A percentile compares a stretch with the other conserved stretches of the same genome.
Conservation (phyloP, 176 grass and related monocot species). For the Elymus sibiricus region DNA sequence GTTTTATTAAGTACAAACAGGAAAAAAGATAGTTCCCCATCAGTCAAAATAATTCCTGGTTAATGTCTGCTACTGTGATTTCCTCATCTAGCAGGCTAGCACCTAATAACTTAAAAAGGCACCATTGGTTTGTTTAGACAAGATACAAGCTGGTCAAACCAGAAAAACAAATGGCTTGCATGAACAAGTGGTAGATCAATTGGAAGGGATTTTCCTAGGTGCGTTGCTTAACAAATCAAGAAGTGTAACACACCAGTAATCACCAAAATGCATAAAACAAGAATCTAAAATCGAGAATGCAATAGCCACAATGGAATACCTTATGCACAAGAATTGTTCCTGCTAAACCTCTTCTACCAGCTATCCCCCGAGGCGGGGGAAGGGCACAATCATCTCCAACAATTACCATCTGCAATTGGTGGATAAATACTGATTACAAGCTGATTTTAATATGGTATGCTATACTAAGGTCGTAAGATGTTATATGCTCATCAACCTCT, state of each 20-base stretch:
- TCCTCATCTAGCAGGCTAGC: conserved; percentile 16
- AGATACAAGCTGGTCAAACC: conserved; percentile 3
- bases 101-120: conserved; percentile 4
- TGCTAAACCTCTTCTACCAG: conserved; percentile 96
- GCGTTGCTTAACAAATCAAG: not conserved
- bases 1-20: conserved; percentile 8
- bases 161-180: not conserved
- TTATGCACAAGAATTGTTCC: conserved; percentile 94
- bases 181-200: conserved; percentile 6
- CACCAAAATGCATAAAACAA: not conserved
- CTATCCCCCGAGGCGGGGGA: conserved; percentile 88
- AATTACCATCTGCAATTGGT: conserved; percentile 82
- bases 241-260: not conserved
- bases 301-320: conserved; percentile 43
- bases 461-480: not conserved
- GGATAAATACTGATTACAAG: conserved; percentile 24
- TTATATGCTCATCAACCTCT: conserved; percentile 53
- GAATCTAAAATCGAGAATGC: conserved; percentile 9
- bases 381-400: conserved; percentile 99
- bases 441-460: not conserved
- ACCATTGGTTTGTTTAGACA: not conserved
- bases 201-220: not conserved
- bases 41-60: not conserved
- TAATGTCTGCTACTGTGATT: not conserved
- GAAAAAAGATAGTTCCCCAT: not conserved